phyloP scores from a whole-genome alignment of 805 yeast genomes.

The Monosporozyma siamensis region DNA sequence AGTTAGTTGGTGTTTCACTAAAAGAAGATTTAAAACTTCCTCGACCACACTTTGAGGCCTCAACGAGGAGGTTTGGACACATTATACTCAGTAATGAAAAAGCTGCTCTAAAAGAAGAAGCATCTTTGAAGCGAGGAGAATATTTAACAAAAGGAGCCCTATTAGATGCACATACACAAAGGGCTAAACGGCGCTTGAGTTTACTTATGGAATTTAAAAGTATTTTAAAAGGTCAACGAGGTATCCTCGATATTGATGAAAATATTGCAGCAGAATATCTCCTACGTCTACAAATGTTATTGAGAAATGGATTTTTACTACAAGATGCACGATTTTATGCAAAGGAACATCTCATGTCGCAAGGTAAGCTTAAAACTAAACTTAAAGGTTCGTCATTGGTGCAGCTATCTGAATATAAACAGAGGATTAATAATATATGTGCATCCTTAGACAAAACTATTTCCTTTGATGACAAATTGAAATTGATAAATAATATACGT shows the following conservation, averaged over 20 bases:
- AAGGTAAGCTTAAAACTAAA: constrained; percentile 34
- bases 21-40: constrained; percentile 59
- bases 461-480: constrained; percentile 23
- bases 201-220: constrained; percentile 26
- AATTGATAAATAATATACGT: constrained; percentile 16
- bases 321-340: constrained; percentile 53
- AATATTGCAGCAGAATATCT: constrained; percentile 44
- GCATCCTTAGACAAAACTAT: constrained; percentile 13
- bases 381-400: constrained; percentile 31
- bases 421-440: constrained; percentile 10
- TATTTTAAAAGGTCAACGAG: constrained; percentile 15
- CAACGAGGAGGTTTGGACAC: constrained; percentile 77
- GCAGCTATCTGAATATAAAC: constrained; percentile 17
- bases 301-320: constrained; percentile 48
- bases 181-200: constrained; percentile 34
- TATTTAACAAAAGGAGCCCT: constrained; percentile 46
- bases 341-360: constrained; percentile 41
- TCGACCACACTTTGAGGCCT: constrained; percentile 84
- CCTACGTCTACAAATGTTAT: constrained; percentile 41
- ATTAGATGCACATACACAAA: constrained; percentile 31
- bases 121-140: constrained; percentile 60
- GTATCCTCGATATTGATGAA: constrained; percentile 23
- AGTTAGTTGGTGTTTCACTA: constrained; percentile 82
- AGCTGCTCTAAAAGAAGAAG: constrained; percentile 50
- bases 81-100: constrained; percentile 38